A percentile compares a stretch with the other conserved stretches of the same genome.
These are phyloP conservation scores for Diaporthe sp. DNA, from an alignment of 2,329 filamentous ascomycete species.

Conservation along the genomic window DNA sequence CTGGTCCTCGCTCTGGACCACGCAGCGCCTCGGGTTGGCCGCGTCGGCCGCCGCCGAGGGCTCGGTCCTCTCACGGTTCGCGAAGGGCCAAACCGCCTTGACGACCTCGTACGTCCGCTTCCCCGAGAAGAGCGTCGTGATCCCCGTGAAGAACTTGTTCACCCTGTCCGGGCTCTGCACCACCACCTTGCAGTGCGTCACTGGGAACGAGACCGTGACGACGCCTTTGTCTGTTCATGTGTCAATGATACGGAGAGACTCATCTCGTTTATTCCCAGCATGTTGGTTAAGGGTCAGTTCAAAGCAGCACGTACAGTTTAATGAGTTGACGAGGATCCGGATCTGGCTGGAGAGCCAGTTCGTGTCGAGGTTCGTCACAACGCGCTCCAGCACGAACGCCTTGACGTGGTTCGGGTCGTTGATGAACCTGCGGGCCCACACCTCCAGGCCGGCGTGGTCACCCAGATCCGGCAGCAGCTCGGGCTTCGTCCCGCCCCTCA, in stretches of 20 bases:
- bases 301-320: slow-evolving; percentile 49
- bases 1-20: slow-evolving; percentile 68
- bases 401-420: slow-evolving; percentile 60
- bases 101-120: slow-evolving; percentile 69
- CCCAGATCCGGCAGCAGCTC: slow-evolving; percentile 59
- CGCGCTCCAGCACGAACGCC: slow-evolving; percentile 65
- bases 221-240: slow-evolving; percentile 55
- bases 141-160: slow-evolving; percentile 67
- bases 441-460: slow-evolving; percentile 58
- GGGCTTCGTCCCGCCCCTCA: slow-evolving; percentile 61
- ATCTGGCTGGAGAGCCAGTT: slow-evolving; percentile 68
- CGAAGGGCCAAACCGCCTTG: slow-evolving; percentile 71
- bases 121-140: slow-evolving; percentile 65
- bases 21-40: slow-evolving; percentile 52
- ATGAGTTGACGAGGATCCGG: slow-evolving; percentile 63
- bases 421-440: slow-evolving; percentile 64
- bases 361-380: slow-evolving; percentile 68
- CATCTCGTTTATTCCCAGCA: too few relatives aligned
- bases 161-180: slow-evolving; percentile 66
- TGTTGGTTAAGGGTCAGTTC: too few relatives aligned
- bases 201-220: slow-evolving; percentile 63
- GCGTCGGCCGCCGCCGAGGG: slow-evolving; percentile 43
- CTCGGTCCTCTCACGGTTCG: slow-evolving; percentile 61
- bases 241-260: neutral
- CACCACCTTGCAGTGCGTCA: slow-evolving; percentile 63